phyloP scores from a whole-genome alignment of 805 yeast genomes.

The Candida succiphila region DNA sequence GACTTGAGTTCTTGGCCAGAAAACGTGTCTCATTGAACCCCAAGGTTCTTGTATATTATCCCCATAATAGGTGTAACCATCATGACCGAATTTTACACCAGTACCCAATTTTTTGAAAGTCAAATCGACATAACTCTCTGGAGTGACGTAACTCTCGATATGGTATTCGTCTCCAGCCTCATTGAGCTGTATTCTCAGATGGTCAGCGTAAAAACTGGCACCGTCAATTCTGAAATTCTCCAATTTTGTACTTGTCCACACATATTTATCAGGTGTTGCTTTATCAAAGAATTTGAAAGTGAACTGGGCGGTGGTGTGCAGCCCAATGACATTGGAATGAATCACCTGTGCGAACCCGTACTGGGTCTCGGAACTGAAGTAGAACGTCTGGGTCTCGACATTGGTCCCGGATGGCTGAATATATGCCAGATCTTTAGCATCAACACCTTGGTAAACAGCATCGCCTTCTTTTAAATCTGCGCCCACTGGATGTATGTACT shows the following conservation, averaged over 20 bases:
- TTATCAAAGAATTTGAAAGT: slow-evolving; percentile 73
- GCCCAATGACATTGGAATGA: slow-evolving; percentile 84
- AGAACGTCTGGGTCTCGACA: slow-evolving; percentile 93
- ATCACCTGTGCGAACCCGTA: slow-evolving; percentile 90
- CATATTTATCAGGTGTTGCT: slow-evolving; percentile 36
- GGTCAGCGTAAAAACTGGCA: slow-evolving; percentile 70
- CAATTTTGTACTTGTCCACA: slow-evolving; percentile 90
- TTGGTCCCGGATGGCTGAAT: slow-evolving; percentile 66
- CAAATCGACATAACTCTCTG: slow-evolving; percentile 64
- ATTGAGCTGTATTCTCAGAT: slow-evolving; percentile 51
- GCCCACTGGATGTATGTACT: slow-evolving; percentile 74
- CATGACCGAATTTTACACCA: slow-evolving; percentile 83
- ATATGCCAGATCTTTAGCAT: slow-evolving; percentile 69
- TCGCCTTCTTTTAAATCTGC: slow-evolving; percentile 42
- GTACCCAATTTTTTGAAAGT: slow-evolving; percentile 50
- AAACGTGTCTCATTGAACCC: slow-evolving; percentile 94
- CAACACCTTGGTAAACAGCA: slow-evolving; percentile 51
- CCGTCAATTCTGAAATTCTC: slow-evolving; percentile 66
- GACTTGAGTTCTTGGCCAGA: slow-evolving; percentile 87
- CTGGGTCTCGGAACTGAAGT: slow-evolving; percentile 58
- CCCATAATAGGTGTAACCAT: slow-evolving; percentile 83
- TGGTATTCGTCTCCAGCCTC: slow-evolving; percentile 37
- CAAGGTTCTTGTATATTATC: slow-evolving; percentile 78
- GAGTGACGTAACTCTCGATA: slow-evolving; percentile 56
- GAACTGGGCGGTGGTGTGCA: slow-evolving; percentile 87